Percentiles rank a stretch among this genome's conserved stretches.
phyloP scores from a whole-genome alignment of 2,329 filamentous ascomycete species.

The Ophiocordyceps camponoti-rufipedis region DNA sequence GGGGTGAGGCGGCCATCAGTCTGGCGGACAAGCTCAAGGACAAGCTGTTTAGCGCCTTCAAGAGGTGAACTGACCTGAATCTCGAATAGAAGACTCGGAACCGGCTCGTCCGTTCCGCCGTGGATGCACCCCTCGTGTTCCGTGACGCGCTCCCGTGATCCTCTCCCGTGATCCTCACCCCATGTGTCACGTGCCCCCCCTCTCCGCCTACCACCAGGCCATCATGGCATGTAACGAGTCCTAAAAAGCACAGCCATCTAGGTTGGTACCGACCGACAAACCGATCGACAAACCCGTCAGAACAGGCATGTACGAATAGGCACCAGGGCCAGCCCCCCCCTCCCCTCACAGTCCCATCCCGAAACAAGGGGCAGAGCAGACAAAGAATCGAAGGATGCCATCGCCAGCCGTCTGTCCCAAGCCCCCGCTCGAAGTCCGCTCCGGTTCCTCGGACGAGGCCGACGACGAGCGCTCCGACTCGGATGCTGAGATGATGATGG shows the following conservation, averaged over 20 bases:
- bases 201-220: not conserved
- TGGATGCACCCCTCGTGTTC: too few species aligned
- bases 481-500: constrained; percentile 4
- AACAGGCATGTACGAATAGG: not conserved
- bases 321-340: too few species aligned
- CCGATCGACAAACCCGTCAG: not conserved
- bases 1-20: constrained; percentile 14
- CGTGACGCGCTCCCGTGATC: too few species aligned
- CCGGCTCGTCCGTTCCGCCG: too few species aligned
- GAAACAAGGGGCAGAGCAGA: too few species aligned
- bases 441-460: constrained; percentile 45
- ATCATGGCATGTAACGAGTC: too few species aligned
- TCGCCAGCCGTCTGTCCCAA: constrained; percentile 32
- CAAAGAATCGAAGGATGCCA: not conserved
- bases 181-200: not conserved
- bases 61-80: constrained; percentile 18
- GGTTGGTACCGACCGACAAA: not conserved
- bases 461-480: constrained; percentile 46
- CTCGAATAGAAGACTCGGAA: too few species aligned
- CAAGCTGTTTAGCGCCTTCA: constrained; percentile 31
- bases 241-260: not conserved
- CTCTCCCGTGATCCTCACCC: too few species aligned
- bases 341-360: too few species aligned
- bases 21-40: constrained; percentile 39
- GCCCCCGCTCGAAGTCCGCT: constrained; percentile 35